Evolutionary conservation across 768 basidiomycete genomes (phyloP).

Genomic region (Hebeloma cylindrosporum): DNA sequence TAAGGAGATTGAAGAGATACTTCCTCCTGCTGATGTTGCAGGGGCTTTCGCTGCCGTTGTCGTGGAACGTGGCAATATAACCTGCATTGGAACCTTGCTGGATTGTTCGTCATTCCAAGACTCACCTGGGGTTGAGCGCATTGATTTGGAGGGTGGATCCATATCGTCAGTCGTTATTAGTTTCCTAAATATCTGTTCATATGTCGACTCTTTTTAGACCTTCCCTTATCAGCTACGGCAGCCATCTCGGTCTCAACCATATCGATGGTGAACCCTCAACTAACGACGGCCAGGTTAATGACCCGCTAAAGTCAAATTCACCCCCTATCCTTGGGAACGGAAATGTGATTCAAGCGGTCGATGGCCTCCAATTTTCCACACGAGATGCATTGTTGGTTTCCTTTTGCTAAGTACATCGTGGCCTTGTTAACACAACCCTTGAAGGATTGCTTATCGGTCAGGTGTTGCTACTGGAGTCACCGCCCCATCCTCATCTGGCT

Average conservation of each 20-base stretch:
- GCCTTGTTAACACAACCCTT: background rate
- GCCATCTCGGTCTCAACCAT: conserved; percentile 61
- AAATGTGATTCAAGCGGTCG: conserved; percentile 54
- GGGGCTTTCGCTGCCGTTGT: conserved; percentile 41
- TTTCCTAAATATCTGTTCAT: conserved; percentile 12
- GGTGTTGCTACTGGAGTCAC: conserved; percentile 66
- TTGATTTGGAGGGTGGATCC: conserved; percentile 68
- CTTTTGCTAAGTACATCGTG: background rate
- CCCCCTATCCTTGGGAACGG: conserved; percentile 45
- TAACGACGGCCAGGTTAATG: conserved; percentile 55
- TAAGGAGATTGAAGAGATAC: conserved; percentile 31
- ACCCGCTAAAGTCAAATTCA: conserved; percentile 41
- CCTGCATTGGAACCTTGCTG: conserved; percentile 45
- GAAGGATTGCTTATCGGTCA: conserved; percentile 60
- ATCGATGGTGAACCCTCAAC: conserved; percentile 60
- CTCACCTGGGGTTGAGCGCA: conserved; percentile 26
- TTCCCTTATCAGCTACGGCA: conserved; percentile 63
- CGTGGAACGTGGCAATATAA: conserved; percentile 51
- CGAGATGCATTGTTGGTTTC: conserved; percentile 47
- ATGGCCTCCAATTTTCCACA: conserved; percentile 70
- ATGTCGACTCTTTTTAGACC: conserved; percentile 38
- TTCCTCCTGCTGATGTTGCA: conserved; percentile 21
- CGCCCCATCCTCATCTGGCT: conserved; percentile 47
- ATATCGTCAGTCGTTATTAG: conserved; percentile 48
- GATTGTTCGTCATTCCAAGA: conserved; percentile 24